phyloP scores from a whole-genome alignment of 768 basidiomycete species.

The Russula earlei region DNA sequence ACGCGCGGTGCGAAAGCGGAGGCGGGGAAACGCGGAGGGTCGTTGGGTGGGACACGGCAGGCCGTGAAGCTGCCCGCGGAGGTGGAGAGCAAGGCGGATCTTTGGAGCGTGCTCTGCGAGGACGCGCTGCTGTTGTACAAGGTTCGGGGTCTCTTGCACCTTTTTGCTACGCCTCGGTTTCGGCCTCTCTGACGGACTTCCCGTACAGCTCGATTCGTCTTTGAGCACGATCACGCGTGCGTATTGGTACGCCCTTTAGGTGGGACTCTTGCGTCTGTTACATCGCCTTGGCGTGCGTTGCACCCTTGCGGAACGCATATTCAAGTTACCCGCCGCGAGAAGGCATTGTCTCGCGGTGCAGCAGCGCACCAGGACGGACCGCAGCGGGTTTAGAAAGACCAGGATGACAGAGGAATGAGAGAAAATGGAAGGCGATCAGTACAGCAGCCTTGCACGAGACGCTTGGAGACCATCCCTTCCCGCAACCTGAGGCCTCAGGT shows the following conservation, averaged over 20 bases:
- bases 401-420: no score
- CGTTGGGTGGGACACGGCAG: neutral
- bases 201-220: neutral
- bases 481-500: no score
- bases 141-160: neutral
- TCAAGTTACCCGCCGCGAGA: no score
- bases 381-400: no score
- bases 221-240: neutral
- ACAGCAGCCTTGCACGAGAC: no score
- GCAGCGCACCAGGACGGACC: no score
- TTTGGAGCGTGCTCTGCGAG: slow-evolving; percentile 6
- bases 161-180: neutral
- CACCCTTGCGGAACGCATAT: no score
- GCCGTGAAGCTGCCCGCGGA: neutral
- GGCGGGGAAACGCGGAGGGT: no score
- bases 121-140: slow-evolving; percentile 8
- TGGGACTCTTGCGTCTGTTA: neutral
- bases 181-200: neutral
- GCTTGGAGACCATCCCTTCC: no score
- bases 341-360: no score
- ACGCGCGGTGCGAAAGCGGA: neutral
- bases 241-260: slow-evolving; percentile 7
- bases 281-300: no score
- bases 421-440: no score
- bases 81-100: neutral